Base-by-base conservation (phyloP, 768 basidiomycete species). In the Russula lepida region DNA sequence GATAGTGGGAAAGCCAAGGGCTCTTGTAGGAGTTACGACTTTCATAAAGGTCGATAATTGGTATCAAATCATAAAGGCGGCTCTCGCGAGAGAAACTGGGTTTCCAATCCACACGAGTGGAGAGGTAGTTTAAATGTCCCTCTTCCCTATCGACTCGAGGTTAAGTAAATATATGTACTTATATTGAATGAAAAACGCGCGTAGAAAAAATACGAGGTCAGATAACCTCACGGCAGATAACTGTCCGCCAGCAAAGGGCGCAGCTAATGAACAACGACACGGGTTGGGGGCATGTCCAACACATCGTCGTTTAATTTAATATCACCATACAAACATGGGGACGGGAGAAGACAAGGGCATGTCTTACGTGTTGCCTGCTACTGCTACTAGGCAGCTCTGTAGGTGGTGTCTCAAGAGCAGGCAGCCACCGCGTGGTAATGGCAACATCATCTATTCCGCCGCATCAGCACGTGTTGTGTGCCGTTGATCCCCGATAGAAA, bases 391-490 rank as follows among this genome's bases (percentile, higher is more conserved):
- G 44, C 56, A 47, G 50, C 11, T 52, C 50, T 46, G 56, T 37
- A 37, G 23, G 12, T 23, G n/a, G n/a, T 37, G 27, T 50, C 48
- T n/a, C 50, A n/a, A 19, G 17, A 9, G 28, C 56, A 53, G 35
- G 50, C 43, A 50, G 56, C 30, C 30, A 25, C 60, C 56, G 56
- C 60, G 33, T 53, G 60, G 32, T 57, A 32, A 21, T 62, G 48
- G 9, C 39, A 56, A 21, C 50, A 56, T 56, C 50, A 55, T 50
- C 30, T 56, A 13, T 57, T 52, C 60, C 21, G 44, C 50, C 23
- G 23, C 56, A 47, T 57, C 56, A 47, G 50, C 60, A 57, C 60
- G 60, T 57, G 60, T 53, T n/a, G 44, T 9, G 41, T 53, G 50
- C 27, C 56, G 35, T 53, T 57, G 56, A 49, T 62, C 56, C 32